phyloP scores from a whole-genome alignment of 805 yeast species.

The Saccharomycopsis sp. region DNA sequence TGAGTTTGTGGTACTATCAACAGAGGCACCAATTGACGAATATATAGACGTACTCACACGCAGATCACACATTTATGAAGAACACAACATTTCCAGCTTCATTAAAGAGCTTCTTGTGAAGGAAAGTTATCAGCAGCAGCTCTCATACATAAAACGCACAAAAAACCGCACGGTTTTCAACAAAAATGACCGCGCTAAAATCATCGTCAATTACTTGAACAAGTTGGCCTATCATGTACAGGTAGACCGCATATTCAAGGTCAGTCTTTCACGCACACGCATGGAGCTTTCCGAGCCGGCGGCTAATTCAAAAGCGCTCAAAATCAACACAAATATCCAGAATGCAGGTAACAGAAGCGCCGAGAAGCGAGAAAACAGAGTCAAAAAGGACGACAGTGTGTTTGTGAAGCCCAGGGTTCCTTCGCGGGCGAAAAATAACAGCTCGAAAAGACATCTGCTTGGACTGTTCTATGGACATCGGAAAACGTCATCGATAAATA shows the following conservation, averaged over 20 bases:
- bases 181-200: slow-evolving; percentile 37
- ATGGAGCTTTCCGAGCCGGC: not conserved
- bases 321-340: not conserved
- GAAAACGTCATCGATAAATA: not conserved
- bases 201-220: slow-evolving; percentile 43
- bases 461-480: not conserved
- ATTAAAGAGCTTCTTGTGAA: slow-evolving; percentile 36
- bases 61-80: slow-evolving; percentile 47
- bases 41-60: slow-evolving; percentile 39
- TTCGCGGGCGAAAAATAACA: not conserved
- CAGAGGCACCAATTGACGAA: slow-evolving; percentile 38
- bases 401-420: not conserved
- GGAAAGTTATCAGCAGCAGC: slow-evolving; percentile 27
- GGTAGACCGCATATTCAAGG: slow-evolving; percentile 56
- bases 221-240: slow-evolving; percentile 56
- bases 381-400: not conserved
- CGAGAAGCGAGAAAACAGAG: not conserved
- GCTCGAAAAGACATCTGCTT: not conserved
- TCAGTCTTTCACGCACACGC: slow-evolving; percentile 21
- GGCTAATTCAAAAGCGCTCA: not conserved
- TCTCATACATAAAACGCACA: slow-evolving; percentile 21
- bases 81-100: slow-evolving; percentile 41
- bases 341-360: no score
- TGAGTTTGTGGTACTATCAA: slow-evolving; percentile 34
- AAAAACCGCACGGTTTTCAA: slow-evolving; percentile 24